Evolutionary conservation across 257 asterid genomes (phyloP), one percentile per base, ranked within the genome.

Genomic region (Nyctanthes arbortristis): DNA sequence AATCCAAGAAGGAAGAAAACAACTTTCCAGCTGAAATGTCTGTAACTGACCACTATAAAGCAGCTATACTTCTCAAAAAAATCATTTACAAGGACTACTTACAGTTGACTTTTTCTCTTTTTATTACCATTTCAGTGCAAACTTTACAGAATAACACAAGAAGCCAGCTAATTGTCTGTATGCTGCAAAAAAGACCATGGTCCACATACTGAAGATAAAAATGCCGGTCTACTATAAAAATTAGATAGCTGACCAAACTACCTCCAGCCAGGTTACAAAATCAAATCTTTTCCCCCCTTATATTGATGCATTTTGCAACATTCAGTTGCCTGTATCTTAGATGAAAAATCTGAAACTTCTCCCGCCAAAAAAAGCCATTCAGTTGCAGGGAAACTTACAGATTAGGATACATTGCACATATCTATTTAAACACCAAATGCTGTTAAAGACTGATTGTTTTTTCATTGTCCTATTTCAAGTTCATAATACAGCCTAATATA

Each of bases 241-340:
- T 30, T 55, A n/a, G n/a, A n/a, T 27, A 47, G 55, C 63, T n/a
- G 13, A 12, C 31, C 30, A 20, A 64, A 67, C 27, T 33, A n/a
- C n/a, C n/a, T 29, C 43, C 9, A 27, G 47, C 30, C 35, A 59
- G 25, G n/a, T 7, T 29, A 39, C 3, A 8, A 71, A 25, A 61
- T 55, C 43, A 24, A 59, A 13, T 55, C 63, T 29, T 39, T 25
- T 33, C n/a, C 22, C 20, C n/a, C 25, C 20, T 39, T 40, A 32
- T 35, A 25, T 54, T 24, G 56, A 72, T 40, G 55, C 37, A 45
- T 67, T 18, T 56, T 25, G 14, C 61, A 61, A 66, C 70, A 58
- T 47, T 57, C 67, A 73, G 33, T 69, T 43, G 59, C 60, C 9
- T 32, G 18, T 55, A 63, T 28, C 28, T 43, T 33, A 40, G n/a